These are phyloP conservation scores for Fragosphaeria purpurea DNA, from an alignment of 2,329 filamentous ascomycete species.

Conservation along the genomic window DNA sequence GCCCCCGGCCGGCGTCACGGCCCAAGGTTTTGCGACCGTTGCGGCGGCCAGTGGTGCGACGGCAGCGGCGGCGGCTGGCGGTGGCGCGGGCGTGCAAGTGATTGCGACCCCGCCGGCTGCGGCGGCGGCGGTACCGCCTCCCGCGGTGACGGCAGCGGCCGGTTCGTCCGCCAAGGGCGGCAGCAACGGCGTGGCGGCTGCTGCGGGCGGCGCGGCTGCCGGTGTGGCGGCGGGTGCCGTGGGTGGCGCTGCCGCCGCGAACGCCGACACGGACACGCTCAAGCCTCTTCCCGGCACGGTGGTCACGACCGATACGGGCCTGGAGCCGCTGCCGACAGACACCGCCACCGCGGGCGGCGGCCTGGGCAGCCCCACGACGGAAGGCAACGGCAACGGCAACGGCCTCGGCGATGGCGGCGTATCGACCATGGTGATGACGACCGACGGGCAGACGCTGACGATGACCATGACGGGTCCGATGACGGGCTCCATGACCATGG, in stretches of 20 bases:
- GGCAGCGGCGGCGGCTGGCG: background rate
- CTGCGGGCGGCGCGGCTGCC: background rate
- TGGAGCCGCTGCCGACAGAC: constrained; percentile 7
- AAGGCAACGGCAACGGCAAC: background rate
- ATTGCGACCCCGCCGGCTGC: background rate
- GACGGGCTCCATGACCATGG: background rate
- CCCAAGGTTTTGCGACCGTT: background rate
- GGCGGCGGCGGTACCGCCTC: background rate
- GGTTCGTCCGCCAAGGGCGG: background rate
- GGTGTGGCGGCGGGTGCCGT: background rate
- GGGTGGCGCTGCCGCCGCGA: background rate
- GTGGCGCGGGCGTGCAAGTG: background rate
- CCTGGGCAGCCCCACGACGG: background rate
- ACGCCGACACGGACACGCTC: background rate
- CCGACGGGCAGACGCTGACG: constrained; percentile 9
- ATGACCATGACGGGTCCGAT: constrained; percentile 9
- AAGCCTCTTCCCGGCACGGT: constrained; percentile 8
- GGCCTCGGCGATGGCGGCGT: constrained; percentile 3
- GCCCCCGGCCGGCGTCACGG: too few relatives aligned
- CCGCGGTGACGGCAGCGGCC: background rate
- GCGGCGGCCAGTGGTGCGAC: background rate
- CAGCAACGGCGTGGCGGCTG: background rate
- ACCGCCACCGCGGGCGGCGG: background rate
- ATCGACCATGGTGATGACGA: constrained; percentile 11
- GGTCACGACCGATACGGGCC: constrained; percentile 1